These are phyloP conservation scores for Closterium sp. DNA, from an alignment of 139 green algal genomes.

Conservation along the genomic window DNA sequence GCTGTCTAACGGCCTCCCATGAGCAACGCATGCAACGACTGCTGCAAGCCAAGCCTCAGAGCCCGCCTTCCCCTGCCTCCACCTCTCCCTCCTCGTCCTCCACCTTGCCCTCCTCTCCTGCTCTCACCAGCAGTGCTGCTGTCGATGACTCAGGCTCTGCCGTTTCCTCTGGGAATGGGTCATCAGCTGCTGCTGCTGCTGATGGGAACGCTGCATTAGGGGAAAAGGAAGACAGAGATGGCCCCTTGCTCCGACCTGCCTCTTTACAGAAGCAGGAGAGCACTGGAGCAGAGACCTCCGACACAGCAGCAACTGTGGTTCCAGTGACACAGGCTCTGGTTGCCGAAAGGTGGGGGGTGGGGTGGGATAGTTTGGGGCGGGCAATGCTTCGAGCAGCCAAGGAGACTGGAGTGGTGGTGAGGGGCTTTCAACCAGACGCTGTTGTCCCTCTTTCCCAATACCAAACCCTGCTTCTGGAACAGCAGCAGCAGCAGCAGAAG, in stretches of 20 bases:
- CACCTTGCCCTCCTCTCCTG: background rate
- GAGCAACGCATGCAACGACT: background rate
- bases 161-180: background rate
- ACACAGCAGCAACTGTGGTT: background rate
- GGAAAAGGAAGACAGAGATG: background rate
- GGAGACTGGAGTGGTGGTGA: background rate
- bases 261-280: background rate
- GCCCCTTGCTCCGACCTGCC: background rate
- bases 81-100: background rate
- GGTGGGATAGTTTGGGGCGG: background rate
- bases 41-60: background rate
- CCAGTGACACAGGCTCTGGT: background rate
- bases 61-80: too few relatives aligned
- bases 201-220: background rate
- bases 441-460: background rate
- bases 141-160: too few relatives aligned
- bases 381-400: background rate
- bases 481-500: background rate
- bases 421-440: background rate
- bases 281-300: background rate
- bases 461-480: background rate
- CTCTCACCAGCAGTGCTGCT: too few relatives aligned
- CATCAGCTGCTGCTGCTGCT: too few relatives aligned
- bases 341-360: background rate
- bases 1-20: background rate